Conservation (phyloP, 176 grass and related monocot species). For the Calamus simplicifolius region DNA sequence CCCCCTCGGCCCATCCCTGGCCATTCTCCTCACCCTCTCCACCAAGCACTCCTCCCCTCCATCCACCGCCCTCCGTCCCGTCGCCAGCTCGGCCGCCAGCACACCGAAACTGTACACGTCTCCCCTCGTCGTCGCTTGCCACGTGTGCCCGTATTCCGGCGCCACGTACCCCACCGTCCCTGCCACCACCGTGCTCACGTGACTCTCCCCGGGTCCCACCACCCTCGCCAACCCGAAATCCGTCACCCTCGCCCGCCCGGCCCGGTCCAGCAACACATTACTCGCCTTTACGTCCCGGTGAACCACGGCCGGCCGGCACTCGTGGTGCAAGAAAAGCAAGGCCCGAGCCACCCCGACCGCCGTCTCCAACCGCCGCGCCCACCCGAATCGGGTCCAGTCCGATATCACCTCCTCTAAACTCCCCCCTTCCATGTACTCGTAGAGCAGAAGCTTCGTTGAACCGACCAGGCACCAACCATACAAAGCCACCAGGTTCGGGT, state of each 20-base stretch:
- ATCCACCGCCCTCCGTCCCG: constrained; percentile 54
- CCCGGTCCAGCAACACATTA: constrained; percentile 66
- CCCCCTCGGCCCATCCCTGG: constrained; percentile 12
- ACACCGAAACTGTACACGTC: constrained; percentile 95
- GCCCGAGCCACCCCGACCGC: constrained; percentile 63
- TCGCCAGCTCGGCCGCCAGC: constrained; percentile 77
- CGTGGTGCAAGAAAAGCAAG: constrained; percentile 76
- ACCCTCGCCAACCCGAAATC: constrained; percentile 82
- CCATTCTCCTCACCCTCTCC: constrained; percentile 48
- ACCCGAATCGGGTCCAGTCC: constrained; percentile 30
- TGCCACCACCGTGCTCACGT: constrained; percentile 88
- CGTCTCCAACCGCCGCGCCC: constrained; percentile 32
- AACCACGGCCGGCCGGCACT: constrained; percentile 75
- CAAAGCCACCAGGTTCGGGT: constrained; percentile 80
- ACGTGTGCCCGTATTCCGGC: constrained; percentile 73
- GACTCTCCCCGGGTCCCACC: constrained; percentile 57
- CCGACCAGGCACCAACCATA: constrained; percentile 86
- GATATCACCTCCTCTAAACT: constrained; percentile 52
- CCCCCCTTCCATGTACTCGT: constrained; percentile 86
- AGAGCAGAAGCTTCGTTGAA: constrained; percentile 62
- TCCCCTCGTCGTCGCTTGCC: constrained; percentile 78
- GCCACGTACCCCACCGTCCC: constrained; percentile 99
- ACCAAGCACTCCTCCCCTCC: constrained; percentile 69
- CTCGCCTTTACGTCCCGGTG: constrained; percentile 96
- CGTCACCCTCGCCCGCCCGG: constrained; percentile 53